Percentiles rank a stretch among this genome's conserved stretches.
phyloP scores from a whole-genome alignment of 306 rosid species.

The Castanea sativa region DNA sequence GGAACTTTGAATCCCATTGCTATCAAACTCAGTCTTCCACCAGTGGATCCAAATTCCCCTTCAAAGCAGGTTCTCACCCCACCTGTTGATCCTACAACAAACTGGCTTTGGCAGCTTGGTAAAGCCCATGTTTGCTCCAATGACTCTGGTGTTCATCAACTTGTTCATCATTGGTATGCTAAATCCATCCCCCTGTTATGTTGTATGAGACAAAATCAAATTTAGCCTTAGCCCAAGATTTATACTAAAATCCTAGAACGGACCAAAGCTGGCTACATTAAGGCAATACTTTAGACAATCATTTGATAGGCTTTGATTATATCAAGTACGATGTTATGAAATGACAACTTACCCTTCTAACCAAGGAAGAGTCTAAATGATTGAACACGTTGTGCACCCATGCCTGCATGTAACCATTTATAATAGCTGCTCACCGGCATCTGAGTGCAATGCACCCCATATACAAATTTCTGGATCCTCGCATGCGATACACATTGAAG shows the following conservation, averaged over 20 bases:
- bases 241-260: background rate
- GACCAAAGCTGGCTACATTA: too few species aligned
- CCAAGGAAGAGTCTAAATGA: background rate
- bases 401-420: slow-evolving; percentile 40
- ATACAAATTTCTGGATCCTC: slow-evolving; percentile 42
- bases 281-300: too few species aligned
- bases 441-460: slow-evolving; percentile 50
- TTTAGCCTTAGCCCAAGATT: background rate
- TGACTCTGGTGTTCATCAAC: slow-evolving; percentile 35
- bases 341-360: slow-evolving; percentile 2
- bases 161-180: slow-evolving; percentile 40
- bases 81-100: slow-evolving; percentile 35
- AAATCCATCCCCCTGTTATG: background rate
- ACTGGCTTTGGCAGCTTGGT: slow-evolving; percentile 38
- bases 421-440: slow-evolving; percentile 42
- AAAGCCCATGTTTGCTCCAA: slow-evolving; percentile 47
- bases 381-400: slow-evolving; percentile 39
- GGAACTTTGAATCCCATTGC: slow-evolving; percentile 47
- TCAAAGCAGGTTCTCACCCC: slow-evolving; percentile 35
- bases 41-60: slow-evolving; percentile 17
- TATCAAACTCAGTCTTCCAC: slow-evolving; percentile 38
- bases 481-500: slow-evolving; percentile 38
- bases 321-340: too few species aligned
- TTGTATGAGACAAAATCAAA: background rate
- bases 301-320: too few species aligned